Percentiles rank a stretch among this genome's conserved stretches.
Conservation (phyloP, 2,329 filamentous ascomycete genomes). For the Penicillium sp. region DNA sequence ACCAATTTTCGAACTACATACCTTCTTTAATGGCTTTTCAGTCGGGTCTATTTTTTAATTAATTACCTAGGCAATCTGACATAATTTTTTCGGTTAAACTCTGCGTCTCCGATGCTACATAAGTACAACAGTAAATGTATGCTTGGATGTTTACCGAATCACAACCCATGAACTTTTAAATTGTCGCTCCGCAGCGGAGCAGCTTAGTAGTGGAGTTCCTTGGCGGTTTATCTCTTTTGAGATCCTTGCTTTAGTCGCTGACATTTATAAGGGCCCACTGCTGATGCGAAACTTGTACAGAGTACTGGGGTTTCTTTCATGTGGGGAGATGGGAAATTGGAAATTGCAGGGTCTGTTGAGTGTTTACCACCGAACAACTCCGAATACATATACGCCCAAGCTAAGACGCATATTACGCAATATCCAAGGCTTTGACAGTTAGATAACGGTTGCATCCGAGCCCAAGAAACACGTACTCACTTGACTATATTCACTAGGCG, state of each 20-base stretch:
- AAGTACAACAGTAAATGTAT: background rate
- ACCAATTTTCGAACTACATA: conserved; percentile 8
- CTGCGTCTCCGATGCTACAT: background rate
- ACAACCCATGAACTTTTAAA: background rate
- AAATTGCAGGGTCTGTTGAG: background rate
- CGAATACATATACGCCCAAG: background rate
- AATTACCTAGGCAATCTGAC: background rate
- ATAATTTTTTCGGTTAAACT: background rate
- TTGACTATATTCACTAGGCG: background rate
- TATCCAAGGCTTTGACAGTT: background rate
- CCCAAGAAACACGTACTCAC: background rate
- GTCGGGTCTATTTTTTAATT: background rate
- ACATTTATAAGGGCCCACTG: background rate
- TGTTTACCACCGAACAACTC: background rate
- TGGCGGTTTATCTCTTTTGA: background rate
- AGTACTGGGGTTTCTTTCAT: background rate
- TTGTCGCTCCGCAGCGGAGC: background rate
- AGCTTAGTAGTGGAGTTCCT: background rate
- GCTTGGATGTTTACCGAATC: background rate
- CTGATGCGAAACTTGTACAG: background rate
- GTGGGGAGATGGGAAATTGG: background rate
- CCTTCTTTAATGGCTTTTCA: background rate
- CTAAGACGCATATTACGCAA: background rate
- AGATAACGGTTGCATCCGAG: background rate
- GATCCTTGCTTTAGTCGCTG: background rate